Evolutionary conservation across 805 yeast species (phyloP).

Genomic region (Hanseniaspora clermontiae): DNA sequence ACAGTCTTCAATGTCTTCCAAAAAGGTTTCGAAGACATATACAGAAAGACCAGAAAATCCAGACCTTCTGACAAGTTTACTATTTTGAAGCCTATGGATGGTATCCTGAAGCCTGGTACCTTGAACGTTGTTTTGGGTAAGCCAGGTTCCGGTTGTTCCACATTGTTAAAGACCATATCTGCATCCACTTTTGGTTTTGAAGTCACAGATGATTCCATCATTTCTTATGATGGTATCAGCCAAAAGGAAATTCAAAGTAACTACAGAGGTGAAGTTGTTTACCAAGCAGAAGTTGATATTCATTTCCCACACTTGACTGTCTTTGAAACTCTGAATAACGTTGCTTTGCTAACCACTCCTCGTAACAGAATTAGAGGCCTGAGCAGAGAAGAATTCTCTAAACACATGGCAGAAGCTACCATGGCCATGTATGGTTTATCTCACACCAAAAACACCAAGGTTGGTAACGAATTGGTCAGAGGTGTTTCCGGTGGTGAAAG

Average conservation of each 20-base stretch:
- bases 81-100: constrained; percentile 56
- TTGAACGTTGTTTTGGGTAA: constrained; percentile 58
- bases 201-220: constrained; percentile 34
- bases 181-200: constrained; percentile 49
- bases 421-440: constrained; percentile 49
- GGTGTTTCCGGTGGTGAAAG: constrained; percentile 83
- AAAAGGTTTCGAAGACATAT: constrained; percentile 22
- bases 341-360: constrained; percentile 52
- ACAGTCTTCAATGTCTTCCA: constrained; percentile 37
- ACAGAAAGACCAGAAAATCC: constrained; percentile 19
- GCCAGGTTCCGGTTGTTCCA: constrained; percentile 71
- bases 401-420: constrained; percentile 40
- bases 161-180: constrained; percentile 48
- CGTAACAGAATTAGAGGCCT: constrained; percentile 48
- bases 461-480: constrained; percentile 49
- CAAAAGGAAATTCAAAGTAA: constrained; percentile 38
- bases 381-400: constrained; percentile 42
- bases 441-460: constrained; percentile 48
- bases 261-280: constrained; percentile 57
- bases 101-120: constrained; percentile 47
- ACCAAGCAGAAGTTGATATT: constrained; percentile 53
- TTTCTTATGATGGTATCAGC: constrained; percentile 45
- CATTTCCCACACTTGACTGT: constrained; percentile 62
- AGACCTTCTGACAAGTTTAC: constrained; percentile 31
- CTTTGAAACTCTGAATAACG: constrained; percentile 50